Evolutionary conservation across 2,329 filamentous ascomycete species (phyloP).

Genomic region (Rhytidhysteron rufulum): DNA sequence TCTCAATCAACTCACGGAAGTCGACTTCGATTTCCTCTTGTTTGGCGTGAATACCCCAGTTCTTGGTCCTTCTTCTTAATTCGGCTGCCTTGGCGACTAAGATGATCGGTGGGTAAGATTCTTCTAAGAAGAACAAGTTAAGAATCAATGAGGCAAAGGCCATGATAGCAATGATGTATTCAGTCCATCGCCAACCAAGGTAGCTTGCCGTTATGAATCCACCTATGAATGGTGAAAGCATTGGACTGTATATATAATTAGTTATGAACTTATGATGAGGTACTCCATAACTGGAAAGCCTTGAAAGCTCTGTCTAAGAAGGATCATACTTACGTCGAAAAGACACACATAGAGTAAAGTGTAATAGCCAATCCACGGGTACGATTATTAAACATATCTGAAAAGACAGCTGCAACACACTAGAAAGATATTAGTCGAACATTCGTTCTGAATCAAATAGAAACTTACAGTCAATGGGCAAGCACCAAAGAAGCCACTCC

Average conservation of each 20-base stretch:
- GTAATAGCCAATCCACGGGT: conserved; percentile 42
- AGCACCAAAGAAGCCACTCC: conserved; percentile 51
- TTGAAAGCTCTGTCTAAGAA: conserved; percentile 34
- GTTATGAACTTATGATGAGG: too few species aligned
- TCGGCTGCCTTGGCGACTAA: conserved; percentile 54
- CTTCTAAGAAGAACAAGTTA: conserved; percentile 52
- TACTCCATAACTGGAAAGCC: not conserved
- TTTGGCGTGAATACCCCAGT: conserved; percentile 61
- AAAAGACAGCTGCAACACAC: conserved; percentile 52
- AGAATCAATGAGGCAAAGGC: conserved; percentile 49
- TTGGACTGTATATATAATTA: too few species aligned
- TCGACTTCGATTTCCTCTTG: conserved; percentile 52
- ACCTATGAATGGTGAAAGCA: conserved; percentile 53
- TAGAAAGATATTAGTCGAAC: conserved; percentile 10
- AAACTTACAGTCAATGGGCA: conserved; percentile 49
- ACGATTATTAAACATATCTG: conserved; percentile 53
- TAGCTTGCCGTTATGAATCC: conserved; percentile 51
- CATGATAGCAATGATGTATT: conserved; percentile 55
- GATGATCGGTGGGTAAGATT: conserved; percentile 58
- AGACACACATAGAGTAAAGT: conserved; percentile 50
- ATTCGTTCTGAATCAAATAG: too few species aligned
- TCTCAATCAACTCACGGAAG: conserved; percentile 46
- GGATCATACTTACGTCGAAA: too few species aligned
- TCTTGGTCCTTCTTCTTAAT: conserved; percentile 53
- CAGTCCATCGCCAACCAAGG: conserved; percentile 55